These are phyloP conservation scores for Jimgerdemannia lactiflua DNA, from an alignment of 192 early-diverging fungal genomes.

Conservation along the genomic window DNA sequence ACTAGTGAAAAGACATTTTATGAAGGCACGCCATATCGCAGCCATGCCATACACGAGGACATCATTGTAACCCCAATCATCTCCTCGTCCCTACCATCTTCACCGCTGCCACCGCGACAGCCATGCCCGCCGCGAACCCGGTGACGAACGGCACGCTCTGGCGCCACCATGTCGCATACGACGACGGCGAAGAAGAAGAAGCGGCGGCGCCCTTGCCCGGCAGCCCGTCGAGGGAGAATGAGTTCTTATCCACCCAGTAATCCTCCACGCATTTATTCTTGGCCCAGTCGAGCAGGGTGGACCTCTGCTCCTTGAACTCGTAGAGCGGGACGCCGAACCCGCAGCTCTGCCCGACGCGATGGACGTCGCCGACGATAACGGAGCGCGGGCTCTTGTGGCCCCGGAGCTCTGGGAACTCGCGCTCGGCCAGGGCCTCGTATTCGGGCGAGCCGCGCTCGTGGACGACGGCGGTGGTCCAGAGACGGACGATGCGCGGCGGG, in stretches of 20 bases:
- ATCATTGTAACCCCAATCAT: background rate
- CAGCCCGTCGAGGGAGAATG: slow-evolving; percentile 55
- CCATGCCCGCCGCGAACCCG: background rate
- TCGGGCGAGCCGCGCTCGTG: slow-evolving; percentile 39
- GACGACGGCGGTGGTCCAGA: slow-evolving; percentile 53
- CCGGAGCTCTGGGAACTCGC: slow-evolving; percentile 40
- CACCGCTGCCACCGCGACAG: background rate
- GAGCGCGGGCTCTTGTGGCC: slow-evolving; percentile 43
- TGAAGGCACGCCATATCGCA: too few species aligned
- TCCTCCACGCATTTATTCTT: slow-evolving; percentile 20
- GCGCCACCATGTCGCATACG: background rate
- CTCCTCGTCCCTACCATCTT: background rate
- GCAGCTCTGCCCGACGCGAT: slow-evolving; percentile 54
- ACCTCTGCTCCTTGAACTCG: slow-evolving; percentile 49
- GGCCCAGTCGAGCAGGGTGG: slow-evolving; percentile 38
- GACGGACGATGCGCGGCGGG: slow-evolving; percentile 51
- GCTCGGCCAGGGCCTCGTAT: slow-evolving; percentile 39
- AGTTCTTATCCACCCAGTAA: slow-evolving; percentile 42
- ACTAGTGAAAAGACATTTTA: too few species aligned
- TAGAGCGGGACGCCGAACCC: slow-evolving; percentile 60
- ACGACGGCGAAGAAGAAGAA: too few species aligned
- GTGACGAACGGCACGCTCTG: background rate
- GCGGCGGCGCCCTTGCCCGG: slow-evolving; percentile 18
- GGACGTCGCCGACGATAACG: slow-evolving; percentile 52
- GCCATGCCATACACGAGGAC: background rate